Evolutionary conservation across 257 asterid species (phyloP).

Genomic region (Capsicum rhomboideum): DNA sequence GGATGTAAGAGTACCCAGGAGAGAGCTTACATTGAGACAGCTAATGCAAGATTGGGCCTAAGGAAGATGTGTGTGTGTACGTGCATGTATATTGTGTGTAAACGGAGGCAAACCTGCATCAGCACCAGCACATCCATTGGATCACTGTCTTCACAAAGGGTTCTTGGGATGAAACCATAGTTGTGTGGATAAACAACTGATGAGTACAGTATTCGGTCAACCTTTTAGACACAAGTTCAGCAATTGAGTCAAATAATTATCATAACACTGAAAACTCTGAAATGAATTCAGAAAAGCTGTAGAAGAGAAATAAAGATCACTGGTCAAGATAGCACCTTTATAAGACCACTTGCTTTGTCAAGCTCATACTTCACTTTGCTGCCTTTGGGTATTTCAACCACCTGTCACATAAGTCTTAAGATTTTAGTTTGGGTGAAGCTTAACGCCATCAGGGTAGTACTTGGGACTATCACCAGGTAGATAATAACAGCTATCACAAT

Average conservation of each 20-base stretch:
- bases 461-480: not conserved
- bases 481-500: not conserved
- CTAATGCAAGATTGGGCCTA: not conserved
- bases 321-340: conserved; percentile 38
- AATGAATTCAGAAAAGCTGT: not conserved
- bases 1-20: not conserved
- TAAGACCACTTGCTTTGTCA: conserved; percentile 82
- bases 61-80: not conserved
- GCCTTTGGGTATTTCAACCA: conserved; percentile 83
- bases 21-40: not conserved
- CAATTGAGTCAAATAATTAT: not conserved
- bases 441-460: not conserved
- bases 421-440: not conserved
- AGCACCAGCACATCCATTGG: conserved; percentile 83
- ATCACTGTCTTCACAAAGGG: conserved; percentile 85
- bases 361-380: conserved; percentile 95
- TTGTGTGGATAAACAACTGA: conserved; percentile 95
- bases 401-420: conserved; percentile 35
- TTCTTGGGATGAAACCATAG: conserved; percentile 88
- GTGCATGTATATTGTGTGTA: not conserved
- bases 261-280: not conserved
- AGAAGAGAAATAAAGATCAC: not conserved
- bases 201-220: conserved; percentile 82
- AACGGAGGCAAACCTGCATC: conserved; percentile 61
- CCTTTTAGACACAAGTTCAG: conserved; percentile 25